These are phyloP conservation scores for Tulasnella sp. DNA, from an alignment of 768 basidiomycete genomes.

Conservation along the genomic window DNA sequence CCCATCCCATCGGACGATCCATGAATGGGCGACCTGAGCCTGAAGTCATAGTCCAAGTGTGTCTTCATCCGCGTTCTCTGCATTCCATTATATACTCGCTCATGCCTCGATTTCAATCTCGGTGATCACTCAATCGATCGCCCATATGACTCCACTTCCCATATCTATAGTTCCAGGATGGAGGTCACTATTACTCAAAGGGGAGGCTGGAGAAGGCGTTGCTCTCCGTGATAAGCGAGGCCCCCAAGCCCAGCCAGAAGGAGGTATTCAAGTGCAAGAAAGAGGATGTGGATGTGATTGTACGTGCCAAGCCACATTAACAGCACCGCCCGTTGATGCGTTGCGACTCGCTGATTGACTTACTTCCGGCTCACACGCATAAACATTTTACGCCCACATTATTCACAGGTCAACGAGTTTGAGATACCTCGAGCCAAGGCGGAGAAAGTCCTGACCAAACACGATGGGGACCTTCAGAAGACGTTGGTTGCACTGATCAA, in stretches of 20 bases:
- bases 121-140: neutral
- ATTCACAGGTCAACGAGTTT: slow-evolving; percentile 11
- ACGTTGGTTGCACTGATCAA: neutral
- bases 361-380: neutral
- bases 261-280: slow-evolving; percentile 6
- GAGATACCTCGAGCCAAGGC: slow-evolving; percentile 8
- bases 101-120: neutral
- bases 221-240: neutral
- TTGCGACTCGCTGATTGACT: no score
- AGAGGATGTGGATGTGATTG: slow-evolving; percentile 9
- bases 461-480: slow-evolving; percentile 1
- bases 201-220: slow-evolving; percentile 8
- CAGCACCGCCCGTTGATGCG: no score
- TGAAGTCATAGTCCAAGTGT: slow-evolving; percentile 11
- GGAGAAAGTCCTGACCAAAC: slow-evolving; percentile 4
- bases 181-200: neutral
- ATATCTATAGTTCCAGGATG: slow-evolving; percentile 8
- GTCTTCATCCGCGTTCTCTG: neutral
- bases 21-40: slow-evolving; percentile 8
- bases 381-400: no score
- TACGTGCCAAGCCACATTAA: neutral
- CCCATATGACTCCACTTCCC: neutral
- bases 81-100: neutral
- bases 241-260: neutral
- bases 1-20: neutral